These are phyloP conservation scores for Epichloe gansuensis DNA, from an alignment of 2,329 filamentous ascomycete species.

Conservation along the genomic window DNA sequence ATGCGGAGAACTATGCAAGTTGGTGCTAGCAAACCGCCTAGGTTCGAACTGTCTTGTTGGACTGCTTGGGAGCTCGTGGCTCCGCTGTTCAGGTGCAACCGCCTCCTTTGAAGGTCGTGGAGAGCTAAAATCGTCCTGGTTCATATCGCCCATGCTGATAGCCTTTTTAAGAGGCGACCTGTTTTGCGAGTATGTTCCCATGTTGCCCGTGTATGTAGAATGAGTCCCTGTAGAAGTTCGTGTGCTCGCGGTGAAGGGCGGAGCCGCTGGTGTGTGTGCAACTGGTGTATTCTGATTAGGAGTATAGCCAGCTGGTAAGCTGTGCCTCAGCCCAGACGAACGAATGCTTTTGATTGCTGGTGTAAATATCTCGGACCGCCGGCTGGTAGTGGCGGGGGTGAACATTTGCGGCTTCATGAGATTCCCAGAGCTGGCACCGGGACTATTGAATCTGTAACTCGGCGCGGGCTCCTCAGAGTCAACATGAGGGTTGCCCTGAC, in stretches of 20 bases:
- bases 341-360: conserved; percentile 16
- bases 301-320: conserved; percentile 20
- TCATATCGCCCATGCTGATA: conserved; percentile 46
- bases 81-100: conserved; percentile 43
- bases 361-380: conserved; percentile 21
- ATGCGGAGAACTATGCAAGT: conserved; percentile 17
- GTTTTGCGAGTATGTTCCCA: conserved; percentile 69
- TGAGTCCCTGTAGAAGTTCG: conserved; percentile 14
- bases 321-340: conserved; percentile 19
- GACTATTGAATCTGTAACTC: conserved; percentile 10
- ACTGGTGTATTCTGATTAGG: not conserved
- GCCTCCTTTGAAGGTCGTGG: conserved; percentile 50
- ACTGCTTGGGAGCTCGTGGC: conserved; percentile 24
- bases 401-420: conserved; percentile 23
- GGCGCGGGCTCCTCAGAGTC: conserved; percentile 44
- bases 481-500: conserved; percentile 69
- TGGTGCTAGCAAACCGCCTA: conserved; percentile 15
- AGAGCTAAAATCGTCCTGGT: conserved; percentile 26
- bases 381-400: conserved; percentile 3
- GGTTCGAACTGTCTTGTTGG: conserved; percentile 26
- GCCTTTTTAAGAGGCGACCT: conserved; percentile 77
- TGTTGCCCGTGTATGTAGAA: conserved; percentile 49
- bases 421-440: conserved; percentile 12
- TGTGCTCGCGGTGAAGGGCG: conserved; percentile 10
- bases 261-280: conserved; percentile 12